These are phyloP conservation scores for Alternaria brassicicola DNA, from an alignment of 2,329 filamentous ascomycete species.

Conservation along the genomic window DNA sequence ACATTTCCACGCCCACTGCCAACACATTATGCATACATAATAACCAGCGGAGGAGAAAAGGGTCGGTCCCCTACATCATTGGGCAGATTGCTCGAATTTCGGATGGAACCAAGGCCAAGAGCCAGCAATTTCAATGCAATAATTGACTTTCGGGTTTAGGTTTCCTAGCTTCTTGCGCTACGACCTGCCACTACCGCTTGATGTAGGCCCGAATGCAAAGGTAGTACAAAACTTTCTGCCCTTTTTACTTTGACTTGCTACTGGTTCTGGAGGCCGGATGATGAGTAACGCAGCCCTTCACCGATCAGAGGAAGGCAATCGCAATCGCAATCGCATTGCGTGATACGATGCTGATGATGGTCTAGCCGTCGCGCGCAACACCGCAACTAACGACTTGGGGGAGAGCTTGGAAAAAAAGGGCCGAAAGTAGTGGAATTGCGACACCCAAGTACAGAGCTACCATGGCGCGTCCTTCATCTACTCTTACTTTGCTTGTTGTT, in stretches of 20 bases:
- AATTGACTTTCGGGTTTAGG: constrained; percentile 1
- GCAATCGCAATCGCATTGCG: not conserved
- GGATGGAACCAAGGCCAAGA: not conserved
- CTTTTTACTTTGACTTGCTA: not conserved
- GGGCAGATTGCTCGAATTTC: not conserved
- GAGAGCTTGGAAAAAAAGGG: not conserved
- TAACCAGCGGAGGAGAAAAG: not conserved
- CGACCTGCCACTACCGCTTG: not conserved
- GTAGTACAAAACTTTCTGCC: not conserved
- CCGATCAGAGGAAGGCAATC: not conserved
- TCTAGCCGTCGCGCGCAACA: constrained; percentile 1
- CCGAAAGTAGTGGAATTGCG: not conserved
- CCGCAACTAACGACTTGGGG: not conserved
- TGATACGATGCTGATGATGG: not conserved
- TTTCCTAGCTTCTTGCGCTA: not conserved
- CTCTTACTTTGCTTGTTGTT: constrained; percentile 1
- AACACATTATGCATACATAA: constrained; percentile 4
- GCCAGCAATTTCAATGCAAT: not conserved
- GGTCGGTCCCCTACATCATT: not conserved
- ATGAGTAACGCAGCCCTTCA: not conserved
- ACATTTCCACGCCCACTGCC: constrained; percentile 1
- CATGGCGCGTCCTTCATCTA: constrained; percentile 1
- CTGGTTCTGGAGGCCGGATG: not conserved
- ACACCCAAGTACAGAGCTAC: not conserved
- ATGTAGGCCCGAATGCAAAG: constrained; percentile 3